Percentiles rank a stretch among this genome's conserved stretches.
These are phyloP conservation scores for Fusarium humuli DNA, from an alignment of 2,329 filamentous ascomycete species.

Conservation along the genomic window DNA sequence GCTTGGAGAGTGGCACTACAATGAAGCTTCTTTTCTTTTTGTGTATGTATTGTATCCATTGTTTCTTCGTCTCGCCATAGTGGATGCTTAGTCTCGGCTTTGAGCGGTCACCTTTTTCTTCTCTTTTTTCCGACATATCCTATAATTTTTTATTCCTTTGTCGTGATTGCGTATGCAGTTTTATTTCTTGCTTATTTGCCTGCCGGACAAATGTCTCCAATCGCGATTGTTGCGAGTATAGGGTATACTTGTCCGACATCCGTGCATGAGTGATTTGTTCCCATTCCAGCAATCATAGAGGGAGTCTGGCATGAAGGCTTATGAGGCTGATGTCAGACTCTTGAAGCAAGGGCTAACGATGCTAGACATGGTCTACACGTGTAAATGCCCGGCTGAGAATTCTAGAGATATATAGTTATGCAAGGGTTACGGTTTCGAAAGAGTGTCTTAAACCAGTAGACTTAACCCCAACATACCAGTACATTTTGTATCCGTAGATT, in stretches of 20 bases:
- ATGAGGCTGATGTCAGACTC: neutral
- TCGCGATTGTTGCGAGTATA: neutral
- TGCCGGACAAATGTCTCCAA: neutral
- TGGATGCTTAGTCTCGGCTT: neutral
- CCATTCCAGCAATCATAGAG: conserved; percentile 27
- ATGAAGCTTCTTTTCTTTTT: neutral
- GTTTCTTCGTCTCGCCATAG: conserved; percentile 12
- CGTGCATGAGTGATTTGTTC: neutral
- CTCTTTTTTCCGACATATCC: neutral
- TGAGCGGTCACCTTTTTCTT: neutral
- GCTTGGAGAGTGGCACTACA: neutral
- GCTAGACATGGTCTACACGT: conserved; percentile 25
- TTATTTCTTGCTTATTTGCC: conserved; percentile 1
- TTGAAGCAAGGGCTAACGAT: conserved; percentile 17
- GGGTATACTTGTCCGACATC: conserved; percentile 11
- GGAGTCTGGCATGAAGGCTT: conserved; percentile 27
- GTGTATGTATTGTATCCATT: conserved; percentile 4
- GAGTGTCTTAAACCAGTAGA: conserved; percentile 1
- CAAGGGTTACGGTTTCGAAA: conserved; percentile 12
- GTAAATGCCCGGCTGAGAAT: neutral
- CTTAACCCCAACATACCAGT: conserved; percentile 11
- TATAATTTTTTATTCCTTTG: neutral
- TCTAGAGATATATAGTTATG: conserved; percentile 12
- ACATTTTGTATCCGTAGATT: neutral
- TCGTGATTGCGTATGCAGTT: neutral